A percentile compares a stretch with the other conserved stretches of the same genome.
Evolutionary conservation across 345 rosid species (phyloP).

Genomic region (Cardamine occulta): DNA sequence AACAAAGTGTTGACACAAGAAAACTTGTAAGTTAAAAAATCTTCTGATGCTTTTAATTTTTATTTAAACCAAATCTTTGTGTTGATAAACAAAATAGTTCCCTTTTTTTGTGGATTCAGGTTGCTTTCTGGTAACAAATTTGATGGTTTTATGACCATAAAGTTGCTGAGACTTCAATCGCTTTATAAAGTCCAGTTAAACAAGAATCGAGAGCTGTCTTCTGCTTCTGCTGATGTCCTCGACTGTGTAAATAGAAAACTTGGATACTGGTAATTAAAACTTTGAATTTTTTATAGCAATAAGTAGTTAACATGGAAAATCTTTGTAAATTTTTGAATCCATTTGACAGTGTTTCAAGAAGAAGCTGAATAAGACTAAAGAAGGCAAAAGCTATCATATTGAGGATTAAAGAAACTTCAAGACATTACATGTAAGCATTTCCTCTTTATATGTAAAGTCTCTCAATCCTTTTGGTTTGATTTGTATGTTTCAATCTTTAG

Average conservation of each 20-base stretch:
- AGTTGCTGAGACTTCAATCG: constrained; percentile 58
- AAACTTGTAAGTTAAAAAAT: constrained; percentile 62
- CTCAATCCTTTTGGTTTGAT: constrained; percentile 9
- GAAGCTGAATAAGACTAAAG: constrained; percentile 48
- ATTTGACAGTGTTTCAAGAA: constrained; percentile 58
- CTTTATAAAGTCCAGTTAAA: constrained; percentile 63
- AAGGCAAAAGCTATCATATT: constrained; percentile 44
- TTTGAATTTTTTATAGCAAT: background rate
- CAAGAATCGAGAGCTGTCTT: constrained; percentile 44
- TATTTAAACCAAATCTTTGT: background rate
- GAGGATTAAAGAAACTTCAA: constrained; percentile 50
- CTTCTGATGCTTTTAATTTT: background rate
- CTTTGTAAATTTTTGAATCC: background rate
- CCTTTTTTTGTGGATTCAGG: constrained; percentile 46
- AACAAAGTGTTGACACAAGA: constrained; percentile 53
- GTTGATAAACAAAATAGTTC: background rate
- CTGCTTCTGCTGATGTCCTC: constrained; percentile 30
- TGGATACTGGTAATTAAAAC: constrained; percentile 59
- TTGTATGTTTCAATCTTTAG: background rate
- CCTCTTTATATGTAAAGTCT: constrained; percentile 21
- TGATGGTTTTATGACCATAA: constrained; percentile 54
- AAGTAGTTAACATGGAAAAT: too few relatives aligned
- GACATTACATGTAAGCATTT: constrained; percentile 45
- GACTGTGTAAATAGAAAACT: constrained; percentile 60
- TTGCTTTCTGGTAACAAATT: constrained; percentile 74